A percentile compares a stretch with the other conserved stretches of the same genome.
Conservation (phyloP, 208 protist species). For the Porcisia hertigi region DNA sequence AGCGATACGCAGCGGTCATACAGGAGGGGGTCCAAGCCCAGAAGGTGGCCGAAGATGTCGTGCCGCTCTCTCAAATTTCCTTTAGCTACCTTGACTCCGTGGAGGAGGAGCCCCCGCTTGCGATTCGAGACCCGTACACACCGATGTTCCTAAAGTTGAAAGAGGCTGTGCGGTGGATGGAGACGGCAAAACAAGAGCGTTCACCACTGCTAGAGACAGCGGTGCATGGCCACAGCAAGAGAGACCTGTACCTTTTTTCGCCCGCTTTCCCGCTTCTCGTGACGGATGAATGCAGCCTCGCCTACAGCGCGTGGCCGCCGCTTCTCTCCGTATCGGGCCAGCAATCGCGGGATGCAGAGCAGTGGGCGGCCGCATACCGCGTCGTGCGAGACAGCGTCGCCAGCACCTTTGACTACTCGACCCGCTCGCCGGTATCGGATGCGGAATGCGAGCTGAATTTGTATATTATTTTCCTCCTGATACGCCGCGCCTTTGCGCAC, state of each 20-base stretch:
- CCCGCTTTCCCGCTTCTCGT: constrained; percentile 19
- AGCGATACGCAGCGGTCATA: constrained; percentile 31
- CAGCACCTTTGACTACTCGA: constrained; percentile 12
- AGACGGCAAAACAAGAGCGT: constrained; percentile 5
- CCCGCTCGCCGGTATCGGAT: constrained; percentile 23
- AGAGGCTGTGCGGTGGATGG: constrained; percentile 22
- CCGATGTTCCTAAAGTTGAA: constrained; percentile 28
- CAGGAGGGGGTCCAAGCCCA: constrained; percentile 14
- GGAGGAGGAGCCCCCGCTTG: constrained; percentile 22
- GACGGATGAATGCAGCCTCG: constrained; percentile 13
- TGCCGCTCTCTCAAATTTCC: constrained; percentile 28
- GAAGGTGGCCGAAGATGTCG: constrained; percentile 11
- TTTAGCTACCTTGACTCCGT: constrained; percentile 10
- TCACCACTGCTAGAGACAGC: neutral
- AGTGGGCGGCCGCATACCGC: constrained; percentile 12
- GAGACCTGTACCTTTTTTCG: constrained; percentile 22
- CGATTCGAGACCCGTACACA: constrained; percentile 30
- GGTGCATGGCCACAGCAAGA: constrained; percentile 8
- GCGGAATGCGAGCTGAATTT: constrained; percentile 30
- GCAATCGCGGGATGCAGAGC: neutral
- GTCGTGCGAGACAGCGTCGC: constrained; percentile 14
- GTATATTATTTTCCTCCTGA: constrained; percentile 25
- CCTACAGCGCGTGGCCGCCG: constrained; percentile 27
- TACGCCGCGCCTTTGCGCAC: constrained; percentile 8
- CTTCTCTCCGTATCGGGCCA: neutral